Conservation (phyloP, 116 monocot genomes). For the Posidonia oceanica region DNA sequence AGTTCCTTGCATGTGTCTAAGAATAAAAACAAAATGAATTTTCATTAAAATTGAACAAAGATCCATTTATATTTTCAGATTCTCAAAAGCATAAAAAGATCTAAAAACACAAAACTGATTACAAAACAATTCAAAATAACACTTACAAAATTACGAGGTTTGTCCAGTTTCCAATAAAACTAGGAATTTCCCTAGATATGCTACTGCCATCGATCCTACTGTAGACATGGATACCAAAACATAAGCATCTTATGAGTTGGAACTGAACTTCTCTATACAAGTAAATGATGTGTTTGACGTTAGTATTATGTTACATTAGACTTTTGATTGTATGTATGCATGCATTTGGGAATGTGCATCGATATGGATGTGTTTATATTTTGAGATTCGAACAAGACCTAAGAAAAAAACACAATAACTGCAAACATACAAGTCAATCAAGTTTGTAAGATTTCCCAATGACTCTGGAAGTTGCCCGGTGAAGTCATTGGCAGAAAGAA, state of each 20-base stretch:
- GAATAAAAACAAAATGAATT: not conserved
- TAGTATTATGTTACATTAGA: no score
- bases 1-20: slow-evolving; percentile 23
- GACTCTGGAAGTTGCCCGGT: slow-evolving; percentile 38
- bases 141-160: slow-evolving; percentile 28
- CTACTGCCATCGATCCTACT: slow-evolving; percentile 31
- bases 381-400: not conserved
- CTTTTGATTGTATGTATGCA: no score
- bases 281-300: no score
- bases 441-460: slow-evolving; percentile 35
- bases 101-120: not conserved
- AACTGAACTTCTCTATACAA: no score
- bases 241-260: slow-evolving; percentile 3
- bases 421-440: slow-evolving; percentile 30
- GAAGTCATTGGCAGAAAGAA: slow-evolving; percentile 22
- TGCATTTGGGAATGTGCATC: no score
- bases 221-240: slow-evolving; percentile 2
- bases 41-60: not conserved
- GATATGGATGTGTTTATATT: not conserved
- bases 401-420: not conserved
- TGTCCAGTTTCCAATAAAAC: slow-evolving; percentile 39
- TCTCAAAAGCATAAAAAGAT: not conserved
- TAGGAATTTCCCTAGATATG: slow-evolving; percentile 34
- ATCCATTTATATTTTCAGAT: not conserved
- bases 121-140: not conserved